Evolutionary conservation across 2,329 filamentous ascomycete species (phyloP), one percentile per base, ranked within the genome.

Genomic region (Colletotrichum karsti): DNA sequence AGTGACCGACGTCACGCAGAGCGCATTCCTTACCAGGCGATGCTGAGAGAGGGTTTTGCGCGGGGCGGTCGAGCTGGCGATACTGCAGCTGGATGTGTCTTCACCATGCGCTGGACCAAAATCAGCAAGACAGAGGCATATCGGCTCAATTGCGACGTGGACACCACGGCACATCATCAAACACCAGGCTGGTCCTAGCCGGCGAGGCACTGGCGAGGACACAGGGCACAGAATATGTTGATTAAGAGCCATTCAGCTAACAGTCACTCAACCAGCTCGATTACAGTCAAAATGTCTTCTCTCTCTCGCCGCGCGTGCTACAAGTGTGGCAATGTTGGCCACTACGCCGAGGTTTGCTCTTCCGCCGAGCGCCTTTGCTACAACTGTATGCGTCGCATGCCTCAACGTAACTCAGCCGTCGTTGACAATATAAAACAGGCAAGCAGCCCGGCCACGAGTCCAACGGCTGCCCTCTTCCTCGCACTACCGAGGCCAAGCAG

Each of bases 331-430:
- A 94, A 94, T 77, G 91, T 94, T 80, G 92, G 92, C 81, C 92
- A 94, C 81, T 91, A 89, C 73, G 86, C 85, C 79, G 95, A 98
- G 88, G 95, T 97, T 74, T 99, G 96, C 92, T 96, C 95, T 70
- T 98, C 95, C 69, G 93, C 95, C 69, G 95, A 99, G 88, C 93
- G 96, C 78, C 92, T 99, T 77, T 99, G 96, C 92, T 99, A 99
- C 87, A 99, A 99, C 88, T 99, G 96, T 95, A 35, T n/a, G 87
- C 81, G 91, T 84, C 22, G 9, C 22, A n/a, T 15, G 10, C 46
- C 33, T 33, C n/a, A 51, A 35, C 18, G 50, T 68, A 41, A 24
- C 13, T 8, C 28, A 15, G 10, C 5, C 33, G 15, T 18, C 5
- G 12, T 56, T 70, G 33, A 70, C 42, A 28, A 20, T 10, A 69